Base-by-base conservation (phyloP, 2,329 filamentous ascomycete genomes). In the Fusarium graminum region DNA sequence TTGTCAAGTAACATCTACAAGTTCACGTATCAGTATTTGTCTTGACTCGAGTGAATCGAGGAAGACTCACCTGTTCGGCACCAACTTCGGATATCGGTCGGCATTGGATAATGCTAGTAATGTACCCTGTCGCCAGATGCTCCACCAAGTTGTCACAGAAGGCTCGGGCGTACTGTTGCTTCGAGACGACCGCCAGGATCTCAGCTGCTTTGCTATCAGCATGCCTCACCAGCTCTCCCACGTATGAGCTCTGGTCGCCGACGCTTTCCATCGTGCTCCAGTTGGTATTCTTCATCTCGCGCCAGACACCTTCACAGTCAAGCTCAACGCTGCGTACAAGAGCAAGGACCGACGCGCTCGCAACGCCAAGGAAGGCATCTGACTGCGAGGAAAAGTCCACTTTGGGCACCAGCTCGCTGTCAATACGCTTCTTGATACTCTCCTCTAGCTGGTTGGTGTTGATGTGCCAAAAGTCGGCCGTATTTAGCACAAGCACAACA, bases 101-200 rank as follows among this genome's bases (percentile, higher is more conserved):
- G 79, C 93, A 97, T 74, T 92, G 91, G 40, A 96, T 92, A 58
- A 98, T 90, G 74, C 91, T 97, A 65, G 84, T 82, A 68, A 97
- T 87, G 75, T 95, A 98, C 2, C 88, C 86, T 56, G 85, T 91
- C 16, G 92, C 91, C 65, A 98, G 81, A 65, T 92, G 86, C 76
- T 99, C 95, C 38, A 98, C 92, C n/a, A 98, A 81, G 67, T 98
- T 94, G 77, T 99, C 95, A 71, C 92, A 96, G 75, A 98, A 97
- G 0, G 95, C 94, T 60, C 95, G 86, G 11, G 94, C 92, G 77
- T 98, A 99, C 75, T 97, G 94, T 70, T 91, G 92, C 79, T 99
- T 98, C 67, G 91, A 89, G 12, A 98, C 82, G 44, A 93, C 80
- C 7, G 85, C 86, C 40, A 99, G 79, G 4, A 97, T 91, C 72